Conservation (phyloP, 2,329 filamentous ascomycete genomes). For the Xylariaceae sp. region DNA sequence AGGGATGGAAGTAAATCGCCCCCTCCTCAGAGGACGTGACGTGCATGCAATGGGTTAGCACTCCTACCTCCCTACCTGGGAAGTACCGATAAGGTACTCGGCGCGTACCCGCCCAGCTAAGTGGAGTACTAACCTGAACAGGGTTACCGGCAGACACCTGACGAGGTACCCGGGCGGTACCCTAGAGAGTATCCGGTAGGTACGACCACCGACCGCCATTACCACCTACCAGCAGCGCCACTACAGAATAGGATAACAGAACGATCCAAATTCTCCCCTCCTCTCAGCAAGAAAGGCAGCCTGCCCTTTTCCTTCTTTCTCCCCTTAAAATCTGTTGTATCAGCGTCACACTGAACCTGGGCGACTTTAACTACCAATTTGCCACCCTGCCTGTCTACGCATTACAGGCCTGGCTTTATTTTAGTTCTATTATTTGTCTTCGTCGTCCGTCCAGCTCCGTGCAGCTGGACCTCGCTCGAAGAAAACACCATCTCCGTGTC, state of each 20-base stretch:
- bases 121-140: too few relatives aligned
- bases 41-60: not conserved
- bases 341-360: conserved; percentile 19
- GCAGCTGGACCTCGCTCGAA: conserved; percentile 10
- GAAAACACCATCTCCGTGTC: conserved; percentile 6
- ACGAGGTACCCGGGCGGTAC: too few relatives aligned
- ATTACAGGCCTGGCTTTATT: not conserved
- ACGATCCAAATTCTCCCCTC: conserved; percentile 6
- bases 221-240: not conserved
- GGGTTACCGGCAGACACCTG: too few relatives aligned
- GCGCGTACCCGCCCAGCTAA: not conserved
- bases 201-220: not conserved
- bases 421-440: not conserved
- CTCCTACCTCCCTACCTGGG: not conserved
- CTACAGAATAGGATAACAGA: not conserved
- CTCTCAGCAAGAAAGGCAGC: conserved; percentile 1
- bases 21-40: not conserved
- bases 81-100: not conserved
- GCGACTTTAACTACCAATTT: conserved; percentile 5
- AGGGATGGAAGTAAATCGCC: not conserved
- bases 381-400: conserved; percentile 6
- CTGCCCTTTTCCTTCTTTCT: not conserved
- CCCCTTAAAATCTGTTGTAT: conserved; percentile 11
- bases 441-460: conserved; percentile 4
- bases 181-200: not conserved